phyloP scores from a whole-genome alignment of 805 yeast genomes.

The Hanseniaspora vineae region DNA sequence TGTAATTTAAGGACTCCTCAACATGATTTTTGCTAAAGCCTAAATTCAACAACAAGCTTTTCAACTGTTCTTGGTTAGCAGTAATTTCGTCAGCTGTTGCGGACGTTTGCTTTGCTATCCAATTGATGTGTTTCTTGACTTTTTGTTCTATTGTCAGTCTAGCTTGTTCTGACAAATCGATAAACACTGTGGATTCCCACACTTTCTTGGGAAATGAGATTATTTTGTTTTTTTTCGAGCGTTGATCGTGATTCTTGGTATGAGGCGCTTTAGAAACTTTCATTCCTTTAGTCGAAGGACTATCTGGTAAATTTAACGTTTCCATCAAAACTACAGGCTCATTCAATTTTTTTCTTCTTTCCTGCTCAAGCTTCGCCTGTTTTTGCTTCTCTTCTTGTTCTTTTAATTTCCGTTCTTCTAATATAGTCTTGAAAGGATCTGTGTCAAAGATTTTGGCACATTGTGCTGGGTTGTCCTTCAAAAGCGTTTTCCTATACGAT shows the following conservation, averaged over 20 bases:
- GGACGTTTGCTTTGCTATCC: conserved; percentile 26
- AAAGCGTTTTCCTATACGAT: conserved; percentile 36
- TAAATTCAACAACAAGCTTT: conserved; percentile 24
- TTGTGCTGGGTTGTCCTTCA: conserved; percentile 27
- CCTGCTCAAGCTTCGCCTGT: conserved; percentile 33
- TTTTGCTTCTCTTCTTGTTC: conserved; percentile 34
- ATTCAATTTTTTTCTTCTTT: conserved; percentile 9
- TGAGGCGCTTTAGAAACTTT: conserved; percentile 7
- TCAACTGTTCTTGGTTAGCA: conserved; percentile 12
- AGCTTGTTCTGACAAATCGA: conserved; percentile 54
- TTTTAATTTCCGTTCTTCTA: conserved; percentile 41
- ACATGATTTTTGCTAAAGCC: conserved; percentile 66
- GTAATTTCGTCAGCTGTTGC: conserved; percentile 7
- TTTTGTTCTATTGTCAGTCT: conserved; percentile 51
- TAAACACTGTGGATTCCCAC: conserved; percentile 59
- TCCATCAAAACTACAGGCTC: conserved; percentile 10
- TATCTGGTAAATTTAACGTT: neutral
- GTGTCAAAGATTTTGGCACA: conserved; percentile 45
- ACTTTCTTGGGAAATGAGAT: conserved; percentile 30
- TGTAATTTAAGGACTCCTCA: conserved; percentile 54
- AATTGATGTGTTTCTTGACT: conserved; percentile 42
- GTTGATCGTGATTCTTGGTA: conserved; percentile 1
- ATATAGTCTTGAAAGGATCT: conserved; percentile 62
- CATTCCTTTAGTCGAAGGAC: conserved; percentile 2
- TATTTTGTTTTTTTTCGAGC: neutral